Evolutionary conservation across 768 basidiomycete species (phyloP).

Genomic region (Amyloporia xantha): DNA sequence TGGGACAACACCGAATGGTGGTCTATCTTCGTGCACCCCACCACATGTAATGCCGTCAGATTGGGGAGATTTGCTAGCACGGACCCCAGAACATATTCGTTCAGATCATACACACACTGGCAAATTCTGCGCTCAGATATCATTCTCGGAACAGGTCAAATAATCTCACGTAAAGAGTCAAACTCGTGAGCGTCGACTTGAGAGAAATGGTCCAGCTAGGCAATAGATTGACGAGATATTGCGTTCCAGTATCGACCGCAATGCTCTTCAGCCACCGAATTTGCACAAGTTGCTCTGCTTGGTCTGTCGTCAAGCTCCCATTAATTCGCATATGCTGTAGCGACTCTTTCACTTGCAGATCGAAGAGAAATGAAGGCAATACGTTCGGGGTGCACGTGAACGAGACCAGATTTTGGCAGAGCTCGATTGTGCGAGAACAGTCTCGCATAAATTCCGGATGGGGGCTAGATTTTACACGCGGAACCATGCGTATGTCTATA

Average conservation of each 20-base stretch:
- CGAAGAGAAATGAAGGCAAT: slow-evolving; percentile 43
- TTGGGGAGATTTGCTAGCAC: slow-evolving; percentile 44
- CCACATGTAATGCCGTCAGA: slow-evolving; percentile 52
- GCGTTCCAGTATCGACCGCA: slow-evolving; percentile 52
- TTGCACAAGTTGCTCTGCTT: slow-evolving; percentile 37
- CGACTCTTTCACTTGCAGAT: slow-evolving; percentile 37
- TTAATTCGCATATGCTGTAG: slow-evolving; percentile 44
- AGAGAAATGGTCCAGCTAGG: slow-evolving; percentile 49
- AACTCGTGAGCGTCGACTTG: slow-evolving; percentile 37
- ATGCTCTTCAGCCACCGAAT: slow-evolving; percentile 38
- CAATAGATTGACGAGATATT: slow-evolving; percentile 52
- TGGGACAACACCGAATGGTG: slow-evolving; percentile 44
- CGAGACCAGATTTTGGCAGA: slow-evolving; percentile 45
- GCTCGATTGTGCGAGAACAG: slow-evolving; percentile 38
- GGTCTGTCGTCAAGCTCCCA: slow-evolving; percentile 46
- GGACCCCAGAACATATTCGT: slow-evolving; percentile 41
- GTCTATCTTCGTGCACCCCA: slow-evolving; percentile 52
- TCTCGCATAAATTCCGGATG: slow-evolving; percentile 42
- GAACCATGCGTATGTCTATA: slow-evolving; percentile 46
- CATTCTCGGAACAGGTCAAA: neutral
- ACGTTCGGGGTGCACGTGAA: slow-evolving; percentile 50
- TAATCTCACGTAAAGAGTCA: slow-evolving; percentile 55
- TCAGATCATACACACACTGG: slow-evolving; percentile 53
- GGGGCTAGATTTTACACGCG: slow-evolving; percentile 29
- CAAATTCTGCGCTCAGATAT: too few species aligned